Percentiles rank a stretch among this genome's conserved stretches.
These are phyloP conservation scores for Poronia punctata DNA, from an alignment of 495 filamentous ascomycete species.

Conservation along the genomic window DNA sequence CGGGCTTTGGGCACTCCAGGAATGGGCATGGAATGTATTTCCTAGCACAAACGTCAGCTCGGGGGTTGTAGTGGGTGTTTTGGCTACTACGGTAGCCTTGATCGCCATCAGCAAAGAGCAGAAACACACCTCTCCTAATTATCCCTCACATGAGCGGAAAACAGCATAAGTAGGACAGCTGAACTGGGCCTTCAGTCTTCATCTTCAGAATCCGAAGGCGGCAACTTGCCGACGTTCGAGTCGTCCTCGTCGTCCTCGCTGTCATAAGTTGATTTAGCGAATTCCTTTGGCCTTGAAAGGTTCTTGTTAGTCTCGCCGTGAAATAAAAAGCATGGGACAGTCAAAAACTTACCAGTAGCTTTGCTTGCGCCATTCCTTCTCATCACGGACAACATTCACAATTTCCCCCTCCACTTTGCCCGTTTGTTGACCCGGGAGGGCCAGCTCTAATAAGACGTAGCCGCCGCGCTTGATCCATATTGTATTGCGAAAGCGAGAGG, in stretches of 20 bases:
- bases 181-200: conserved; percentile 33
- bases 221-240: conserved; percentile 75
- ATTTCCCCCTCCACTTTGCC: conserved; percentile 86
- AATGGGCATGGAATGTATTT: conserved; percentile 95
- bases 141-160: conserved; percentile 16
- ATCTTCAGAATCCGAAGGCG: conserved; percentile 61
- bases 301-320: conserved; percentile 15
- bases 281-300: conserved; percentile 70
- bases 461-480: conserved; percentile 86
- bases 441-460: conserved; percentile 75
- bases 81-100: conserved; percentile 57
- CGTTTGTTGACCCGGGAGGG: conserved; percentile 51
- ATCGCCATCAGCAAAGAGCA: conserved; percentile 26
- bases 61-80: conserved; percentile 60
- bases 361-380: conserved; percentile 85
- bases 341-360: conserved; percentile 66
- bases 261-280: conserved; percentile 53
- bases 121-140: conserved; percentile 11
- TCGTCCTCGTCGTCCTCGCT: conserved; percentile 70
- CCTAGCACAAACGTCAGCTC: conserved; percentile 85
- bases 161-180: conserved; percentile 9
- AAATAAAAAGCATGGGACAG: background rate
- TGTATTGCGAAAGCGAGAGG: conserved; percentile 73
- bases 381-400: conserved; percentile 84
- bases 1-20: conserved; percentile 72